A percentile compares a stretch with the other conserved stretches of the same genome.
Evolutionary conservation across 2,329 filamentous ascomycete species (phyloP).

Genomic region (Coniochaeta sp.): DNA sequence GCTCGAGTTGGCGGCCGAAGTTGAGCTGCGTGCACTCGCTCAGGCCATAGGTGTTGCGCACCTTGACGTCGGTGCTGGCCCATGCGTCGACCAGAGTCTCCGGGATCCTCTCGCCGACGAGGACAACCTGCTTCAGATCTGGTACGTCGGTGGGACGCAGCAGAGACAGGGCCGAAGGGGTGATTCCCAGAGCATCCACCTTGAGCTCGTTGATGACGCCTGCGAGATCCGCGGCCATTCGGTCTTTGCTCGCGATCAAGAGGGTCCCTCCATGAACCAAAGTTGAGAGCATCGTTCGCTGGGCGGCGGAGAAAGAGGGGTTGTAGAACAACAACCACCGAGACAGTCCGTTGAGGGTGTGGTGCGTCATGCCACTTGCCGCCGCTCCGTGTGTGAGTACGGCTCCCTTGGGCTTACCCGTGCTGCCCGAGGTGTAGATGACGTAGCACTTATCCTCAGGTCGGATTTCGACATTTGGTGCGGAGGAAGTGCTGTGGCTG

Average conservation of each 20-base stretch:
- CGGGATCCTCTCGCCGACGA: neutral
- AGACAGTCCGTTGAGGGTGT: neutral
- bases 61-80: neutral
- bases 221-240: neutral
- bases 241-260: neutral
- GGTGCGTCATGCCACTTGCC: conserved; percentile 11
- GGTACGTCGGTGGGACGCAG: conserved; percentile 11
- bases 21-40: neutral
- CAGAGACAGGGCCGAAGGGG: conserved; percentile 12
- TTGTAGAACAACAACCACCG: neutral
- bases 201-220: neutral
- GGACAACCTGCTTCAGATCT: neutral
- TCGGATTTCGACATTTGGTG: neutral
- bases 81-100: neutral
- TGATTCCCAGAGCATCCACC: conserved; percentile 8
- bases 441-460: conserved; percentile 5
- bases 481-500: neutral
- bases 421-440: conserved; percentile 8
- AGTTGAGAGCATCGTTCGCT: neutral
- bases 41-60: neutral
- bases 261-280: neutral
- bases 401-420: conserved; percentile 10
- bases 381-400: conserved; percentile 7
- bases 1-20: neutral
- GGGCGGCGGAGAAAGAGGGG: neutral